Evolutionary conservation across 2,329 filamentous ascomycete genomes (phyloP).

Genomic region (Penicillium sp.): DNA sequence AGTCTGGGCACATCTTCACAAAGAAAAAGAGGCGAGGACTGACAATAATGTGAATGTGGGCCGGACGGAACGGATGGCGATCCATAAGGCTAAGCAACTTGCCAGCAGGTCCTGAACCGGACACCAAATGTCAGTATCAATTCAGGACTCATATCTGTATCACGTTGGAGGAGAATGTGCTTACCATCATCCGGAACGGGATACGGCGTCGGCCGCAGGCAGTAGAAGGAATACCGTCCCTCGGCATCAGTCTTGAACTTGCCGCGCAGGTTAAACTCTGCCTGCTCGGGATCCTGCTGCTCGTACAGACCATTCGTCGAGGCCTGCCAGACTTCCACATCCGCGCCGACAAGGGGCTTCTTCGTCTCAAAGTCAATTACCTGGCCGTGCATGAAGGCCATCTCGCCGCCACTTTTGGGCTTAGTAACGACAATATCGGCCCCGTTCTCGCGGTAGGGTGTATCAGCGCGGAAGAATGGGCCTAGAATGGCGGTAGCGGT

Average conservation of each 20-base stretch:
- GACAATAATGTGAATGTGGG: slow-evolving; percentile 65
- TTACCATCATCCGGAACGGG: slow-evolving; percentile 56
- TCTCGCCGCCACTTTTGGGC: slow-evolving; percentile 54
- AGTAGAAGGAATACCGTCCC: slow-evolving; percentile 65
- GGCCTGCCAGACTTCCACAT: slow-evolving; percentile 78
- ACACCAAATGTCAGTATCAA: neutral
- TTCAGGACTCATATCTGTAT: neutral
- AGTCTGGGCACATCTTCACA: neutral
- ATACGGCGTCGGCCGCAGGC: slow-evolving; percentile 61
- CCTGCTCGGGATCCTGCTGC: slow-evolving; percentile 71
- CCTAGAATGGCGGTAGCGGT: slow-evolving; percentile 81
- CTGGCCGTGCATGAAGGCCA: slow-evolving; percentile 66
- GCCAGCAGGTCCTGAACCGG: slow-evolving; percentile 54
- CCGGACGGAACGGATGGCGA: slow-evolving; percentile 62
- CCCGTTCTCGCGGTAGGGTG: slow-evolving; percentile 70
- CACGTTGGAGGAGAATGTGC: neutral
- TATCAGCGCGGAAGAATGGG: slow-evolving; percentile 77
- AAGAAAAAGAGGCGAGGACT: slow-evolving; percentile 21
- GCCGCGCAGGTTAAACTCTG: slow-evolving; percentile 73
- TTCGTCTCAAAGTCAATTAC: slow-evolving; percentile 62
- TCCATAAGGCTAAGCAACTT: slow-evolving; percentile 61
- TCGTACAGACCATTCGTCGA: slow-evolving; percentile 72
- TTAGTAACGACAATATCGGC: slow-evolving; percentile 61
- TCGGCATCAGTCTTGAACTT: slow-evolving; percentile 67
- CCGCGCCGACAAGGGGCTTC: slow-evolving; percentile 64